Conservation (phyloP, 306 rosid genomes). For the Oemleria cerasiformis region DNA sequence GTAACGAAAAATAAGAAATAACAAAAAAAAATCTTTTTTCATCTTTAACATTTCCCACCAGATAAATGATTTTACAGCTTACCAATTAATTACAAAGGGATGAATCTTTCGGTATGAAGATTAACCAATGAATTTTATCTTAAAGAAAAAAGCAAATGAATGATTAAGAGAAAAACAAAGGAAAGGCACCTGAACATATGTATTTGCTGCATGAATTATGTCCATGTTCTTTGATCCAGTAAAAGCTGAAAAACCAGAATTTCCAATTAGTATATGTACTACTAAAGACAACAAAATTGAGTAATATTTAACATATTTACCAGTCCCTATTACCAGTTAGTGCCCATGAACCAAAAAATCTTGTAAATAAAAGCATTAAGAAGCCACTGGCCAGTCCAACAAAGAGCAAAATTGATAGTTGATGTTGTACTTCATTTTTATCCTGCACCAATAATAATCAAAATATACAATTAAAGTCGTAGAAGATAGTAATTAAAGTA, state of each 20-base stretch:
- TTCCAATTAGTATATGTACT: conserved; percentile 26
- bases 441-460: conserved; percentile 48
- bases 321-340: conserved; percentile 59
- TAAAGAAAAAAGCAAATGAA: not conserved
- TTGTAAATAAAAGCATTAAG: conserved; percentile 67
- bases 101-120: not conserved
- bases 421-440: conserved; percentile 77
- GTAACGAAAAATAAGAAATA: not conserved
- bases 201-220: conserved; percentile 71
- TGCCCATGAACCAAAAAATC: conserved; percentile 60
- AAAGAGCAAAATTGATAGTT: conserved; percentile 72
- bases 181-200: conserved; percentile 73
- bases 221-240: conserved; percentile 68
- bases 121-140: not conserved
- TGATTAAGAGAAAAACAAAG: not conserved
- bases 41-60: too few species aligned
- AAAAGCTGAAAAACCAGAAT: conserved; percentile 59
- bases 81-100: not conserved
- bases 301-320: not conserved
- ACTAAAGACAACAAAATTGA: conserved; percentile 6
- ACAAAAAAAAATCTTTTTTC: not conserved
- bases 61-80: too few species aligned
- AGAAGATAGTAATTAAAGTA: not conserved
- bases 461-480: not conserved
- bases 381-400: conserved; percentile 76